These are phyloP conservation scores for Ceratobasidium sp. DNA, from an alignment of 1,284 basidiomycete genomes.

Conservation along the genomic window DNA sequence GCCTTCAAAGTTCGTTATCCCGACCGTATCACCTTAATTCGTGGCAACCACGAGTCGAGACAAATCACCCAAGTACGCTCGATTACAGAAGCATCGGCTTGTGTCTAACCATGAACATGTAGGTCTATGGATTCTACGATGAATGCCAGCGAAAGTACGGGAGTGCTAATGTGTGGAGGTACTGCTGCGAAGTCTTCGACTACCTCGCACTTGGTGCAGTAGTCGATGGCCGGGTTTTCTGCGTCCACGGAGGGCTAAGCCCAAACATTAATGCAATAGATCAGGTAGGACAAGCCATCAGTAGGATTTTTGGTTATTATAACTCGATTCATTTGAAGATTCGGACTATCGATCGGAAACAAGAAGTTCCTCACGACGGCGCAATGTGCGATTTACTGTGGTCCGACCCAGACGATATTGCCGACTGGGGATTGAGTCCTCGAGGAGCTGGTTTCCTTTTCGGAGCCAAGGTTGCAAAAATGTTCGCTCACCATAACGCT, in stretches of 20 bases:
- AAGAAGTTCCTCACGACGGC: slow-evolving; percentile 99
- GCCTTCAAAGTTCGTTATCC: slow-evolving; percentile 98
- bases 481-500: slow-evolving; percentile 90
- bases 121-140: slow-evolving; percentile 98
- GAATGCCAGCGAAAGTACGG: slow-evolving; percentile 98
- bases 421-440: slow-evolving; percentile 96
- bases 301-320: neutral
- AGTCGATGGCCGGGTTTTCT: slow-evolving; percentile 94
- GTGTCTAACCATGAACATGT: neutral
- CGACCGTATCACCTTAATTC: slow-evolving; percentile 96
- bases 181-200: slow-evolving; percentile 99
- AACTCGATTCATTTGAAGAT: slow-evolving; percentile 69
- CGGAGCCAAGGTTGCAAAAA: slow-evolving; percentile 90
- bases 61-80: slow-evolving; percentile 86
- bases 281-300: slow-evolving; percentile 70
- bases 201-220: slow-evolving; percentile 95
- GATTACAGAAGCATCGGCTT: neutral
- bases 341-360: slow-evolving; percentile 93
- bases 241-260: slow-evolving; percentile 93
- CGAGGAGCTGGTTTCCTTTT: slow-evolving; percentile 96
- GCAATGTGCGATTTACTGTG: slow-evolving; percentile 98
- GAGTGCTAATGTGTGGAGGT: slow-evolving; percentile 94
- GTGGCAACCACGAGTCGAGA: slow-evolving; percentile 98
- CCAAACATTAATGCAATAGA: slow-evolving; percentile 87
- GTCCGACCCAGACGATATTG: slow-evolving; percentile 98